A percentile compares a stretch with the other conserved stretches of the same genome.
Evolutionary conservation across 1,139 yeast genomes (phyloP).

Genomic region (Candida sanyaensis): DNA sequence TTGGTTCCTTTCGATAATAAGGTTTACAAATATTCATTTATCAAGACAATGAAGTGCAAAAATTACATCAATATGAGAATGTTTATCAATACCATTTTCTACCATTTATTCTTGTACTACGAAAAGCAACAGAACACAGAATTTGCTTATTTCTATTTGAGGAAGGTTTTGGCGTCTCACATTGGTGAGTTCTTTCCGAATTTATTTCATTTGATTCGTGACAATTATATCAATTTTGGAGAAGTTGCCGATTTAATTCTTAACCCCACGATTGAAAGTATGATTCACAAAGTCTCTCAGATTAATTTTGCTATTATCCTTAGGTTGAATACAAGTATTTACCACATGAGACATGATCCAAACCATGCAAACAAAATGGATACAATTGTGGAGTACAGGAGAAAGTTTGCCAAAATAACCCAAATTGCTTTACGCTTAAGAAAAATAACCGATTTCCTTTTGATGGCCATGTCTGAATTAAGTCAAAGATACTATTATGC

Average conservation of each 20-base stretch:
- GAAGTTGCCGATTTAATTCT: slow-evolving; percentile 36
- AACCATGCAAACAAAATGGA: slow-evolving; percentile 16
- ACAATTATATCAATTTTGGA: slow-evolving; percentile 34
- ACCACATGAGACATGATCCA: slow-evolving; percentile 19
- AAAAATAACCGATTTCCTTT: not conserved
- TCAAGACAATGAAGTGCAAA: slow-evolving; percentile 34
- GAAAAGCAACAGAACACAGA: slow-evolving; percentile 23
- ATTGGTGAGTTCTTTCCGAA: slow-evolving; percentile 32
- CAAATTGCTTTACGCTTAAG: slow-evolving; percentile 10
- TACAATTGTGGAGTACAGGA: slow-evolving; percentile 16
- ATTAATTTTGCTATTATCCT: slow-evolving; percentile 24
- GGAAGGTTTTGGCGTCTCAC: slow-evolving; percentile 26
- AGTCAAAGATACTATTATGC: slow-evolving; percentile 46
- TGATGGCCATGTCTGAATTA: slow-evolving; percentile 25
- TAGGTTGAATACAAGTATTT: slow-evolving; percentile 23
- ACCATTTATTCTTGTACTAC: slow-evolving; percentile 33
- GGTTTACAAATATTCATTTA: slow-evolving; percentile 26
- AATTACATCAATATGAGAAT: slow-evolving; percentile 32
- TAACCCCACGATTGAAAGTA: slow-evolving; percentile 31
- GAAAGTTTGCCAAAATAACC: slow-evolving; percentile 21
- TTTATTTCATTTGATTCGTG: slow-evolving; percentile 27
- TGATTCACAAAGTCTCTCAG: slow-evolving; percentile 34
- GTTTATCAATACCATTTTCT: slow-evolving; percentile 26
- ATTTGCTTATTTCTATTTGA: slow-evolving; percentile 30
- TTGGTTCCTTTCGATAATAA: slow-evolving; percentile 27